Conservation (phyloP, 2,329 filamentous ascomycete species). For the Bipolaris bicolor region DNA sequence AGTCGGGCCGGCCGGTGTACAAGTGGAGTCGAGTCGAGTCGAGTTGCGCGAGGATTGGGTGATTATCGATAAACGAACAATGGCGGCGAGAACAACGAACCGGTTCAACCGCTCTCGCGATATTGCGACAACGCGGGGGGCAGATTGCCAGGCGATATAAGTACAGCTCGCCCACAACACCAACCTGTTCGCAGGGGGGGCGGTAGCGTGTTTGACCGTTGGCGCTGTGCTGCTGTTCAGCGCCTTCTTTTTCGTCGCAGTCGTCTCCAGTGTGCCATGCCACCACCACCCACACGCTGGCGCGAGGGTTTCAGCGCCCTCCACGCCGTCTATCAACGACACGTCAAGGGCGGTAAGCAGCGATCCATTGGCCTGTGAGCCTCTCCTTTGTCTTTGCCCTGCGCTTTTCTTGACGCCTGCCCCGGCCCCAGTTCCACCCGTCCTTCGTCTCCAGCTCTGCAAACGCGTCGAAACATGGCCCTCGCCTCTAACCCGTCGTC, state of each 20-base stretch:
- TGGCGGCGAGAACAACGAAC: not conserved
- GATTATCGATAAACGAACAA: slow-evolving; percentile 8
- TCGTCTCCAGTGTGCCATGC: slow-evolving; percentile 23
- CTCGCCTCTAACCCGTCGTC: slow-evolving; percentile 41
- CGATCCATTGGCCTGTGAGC: slow-evolving; percentile 41
- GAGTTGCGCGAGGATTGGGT: not conserved
- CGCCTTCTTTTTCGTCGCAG: slow-evolving; percentile 23
- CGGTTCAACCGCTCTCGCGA: not conserved
- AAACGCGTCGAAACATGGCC: slow-evolving; percentile 15
- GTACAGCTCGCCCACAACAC: slow-evolving; percentile 3
- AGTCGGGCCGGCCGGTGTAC: too few relatives aligned
- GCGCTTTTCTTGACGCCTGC: slow-evolving; percentile 31
- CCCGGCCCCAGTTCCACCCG: not conserved
- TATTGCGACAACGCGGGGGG: slow-evolving; percentile 4
- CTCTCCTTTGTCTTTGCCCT: slow-evolving; percentile 20
- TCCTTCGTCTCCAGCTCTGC: slow-evolving; percentile 23
- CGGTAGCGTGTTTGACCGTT: slow-evolving; percentile 15
- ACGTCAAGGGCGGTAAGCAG: slow-evolving; percentile 48
- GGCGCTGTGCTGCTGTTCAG: slow-evolving; percentile 5
- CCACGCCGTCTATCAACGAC: slow-evolving; percentile 37
- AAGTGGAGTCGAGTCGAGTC: not conserved
- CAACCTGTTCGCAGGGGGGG: not conserved
- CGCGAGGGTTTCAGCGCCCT: slow-evolving; percentile 42
- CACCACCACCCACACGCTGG: slow-evolving; percentile 43
- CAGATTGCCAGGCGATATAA: slow-evolving; percentile 12